Percentiles rank a stretch among this genome's conserved stretches.
Conservation (phyloP, 805 yeast species). For the Candida morakotiae region DNA sequence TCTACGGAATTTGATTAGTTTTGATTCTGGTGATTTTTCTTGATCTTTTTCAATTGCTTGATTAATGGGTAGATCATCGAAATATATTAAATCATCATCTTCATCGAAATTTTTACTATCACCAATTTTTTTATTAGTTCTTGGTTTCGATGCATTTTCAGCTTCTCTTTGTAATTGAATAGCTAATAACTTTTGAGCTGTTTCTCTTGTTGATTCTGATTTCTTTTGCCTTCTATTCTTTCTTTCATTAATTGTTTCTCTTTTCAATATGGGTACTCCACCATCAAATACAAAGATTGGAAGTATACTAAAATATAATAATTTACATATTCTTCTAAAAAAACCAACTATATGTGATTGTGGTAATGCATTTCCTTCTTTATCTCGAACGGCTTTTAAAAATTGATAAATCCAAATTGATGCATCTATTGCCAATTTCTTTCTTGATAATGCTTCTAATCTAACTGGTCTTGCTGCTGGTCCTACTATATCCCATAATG, state of each 20-base stretch:
- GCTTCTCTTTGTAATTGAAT: conserved; percentile 66
- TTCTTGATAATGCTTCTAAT: conserved; percentile 76
- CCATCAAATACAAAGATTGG: conserved; percentile 97
- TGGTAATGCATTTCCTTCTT: conserved; percentile 70
- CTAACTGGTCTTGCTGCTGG: conserved; percentile 90
- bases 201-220: conserved; percentile 60
- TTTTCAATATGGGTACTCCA: conserved; percentile 82
- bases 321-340: conserved; percentile 86
- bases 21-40: conserved; percentile 3
- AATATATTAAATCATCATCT: conserved; percentile 12
- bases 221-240: conserved; percentile 72
- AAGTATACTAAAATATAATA: conserved; percentile 77
- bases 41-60: conserved; percentile 4
- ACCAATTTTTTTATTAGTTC: conserved; percentile 1
- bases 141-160: conserved; percentile 16
- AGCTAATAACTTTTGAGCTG: conserved; percentile 80
- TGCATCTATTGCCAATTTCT: conserved; percentile 90
- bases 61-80: conserved; percentile 16
- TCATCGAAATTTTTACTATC: conserved; percentile 8
- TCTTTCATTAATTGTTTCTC: conserved; percentile 71
- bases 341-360: conserved; percentile 94
- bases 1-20: conserved; percentile 34
- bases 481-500: conserved; percentile 87
- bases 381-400: conserved; percentile 87
- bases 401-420: conserved; percentile 98